A percentile compares a stretch with the other conserved stretches of the same genome.
Conservation (phyloP, 139 green algal genomes). For the Ostreobium quekettii region DNA sequence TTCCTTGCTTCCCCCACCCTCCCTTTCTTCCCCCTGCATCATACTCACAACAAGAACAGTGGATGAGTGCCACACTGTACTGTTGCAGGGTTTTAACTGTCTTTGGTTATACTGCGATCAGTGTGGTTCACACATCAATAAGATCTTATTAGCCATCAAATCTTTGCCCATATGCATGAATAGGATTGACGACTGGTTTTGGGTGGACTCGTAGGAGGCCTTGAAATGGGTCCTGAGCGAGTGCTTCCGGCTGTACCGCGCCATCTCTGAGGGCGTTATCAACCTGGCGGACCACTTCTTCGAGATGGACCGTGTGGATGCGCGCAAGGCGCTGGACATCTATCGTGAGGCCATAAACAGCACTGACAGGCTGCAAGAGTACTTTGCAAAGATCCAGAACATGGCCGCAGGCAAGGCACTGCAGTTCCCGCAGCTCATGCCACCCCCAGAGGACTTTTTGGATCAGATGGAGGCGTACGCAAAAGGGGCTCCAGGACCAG, state of each 20-base stretch:
- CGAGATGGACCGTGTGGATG: slow-evolving; percentile 75
- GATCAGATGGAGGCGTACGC: slow-evolving; percentile 18
- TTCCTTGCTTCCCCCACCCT: not conserved
- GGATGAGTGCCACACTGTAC: not conserved
- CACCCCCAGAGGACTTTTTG: slow-evolving; percentile 18
- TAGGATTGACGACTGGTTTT: too few species aligned
- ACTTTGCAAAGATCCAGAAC: slow-evolving; percentile 5
- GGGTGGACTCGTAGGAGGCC: slow-evolving; percentile 22
- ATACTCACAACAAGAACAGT: not conserved
- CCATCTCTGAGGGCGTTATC: slow-evolving; percentile 85
- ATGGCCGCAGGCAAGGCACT: slow-evolving; percentile 1
- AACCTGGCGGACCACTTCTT: slow-evolving; percentile 93
- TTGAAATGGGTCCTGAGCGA: slow-evolving; percentile 51
- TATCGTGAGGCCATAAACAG: slow-evolving; percentile 17
- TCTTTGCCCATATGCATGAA: too few species aligned
- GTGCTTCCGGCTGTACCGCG: slow-evolving; percentile 64
- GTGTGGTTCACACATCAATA: too few species aligned
- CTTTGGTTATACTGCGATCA: too few species aligned
- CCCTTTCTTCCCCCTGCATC: not conserved
- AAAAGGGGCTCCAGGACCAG: slow-evolving; percentile 14
- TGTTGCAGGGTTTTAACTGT: not conserved
- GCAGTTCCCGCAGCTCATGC: slow-evolving; percentile 12
- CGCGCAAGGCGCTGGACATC: slow-evolving; percentile 35
- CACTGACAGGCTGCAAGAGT: slow-evolving; percentile 2
- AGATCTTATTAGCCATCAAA: too few species aligned